phyloP scores from a whole-genome alignment of 2,329 filamentous ascomycete genomes.

The Ascochyta viciae-villosae region DNA sequence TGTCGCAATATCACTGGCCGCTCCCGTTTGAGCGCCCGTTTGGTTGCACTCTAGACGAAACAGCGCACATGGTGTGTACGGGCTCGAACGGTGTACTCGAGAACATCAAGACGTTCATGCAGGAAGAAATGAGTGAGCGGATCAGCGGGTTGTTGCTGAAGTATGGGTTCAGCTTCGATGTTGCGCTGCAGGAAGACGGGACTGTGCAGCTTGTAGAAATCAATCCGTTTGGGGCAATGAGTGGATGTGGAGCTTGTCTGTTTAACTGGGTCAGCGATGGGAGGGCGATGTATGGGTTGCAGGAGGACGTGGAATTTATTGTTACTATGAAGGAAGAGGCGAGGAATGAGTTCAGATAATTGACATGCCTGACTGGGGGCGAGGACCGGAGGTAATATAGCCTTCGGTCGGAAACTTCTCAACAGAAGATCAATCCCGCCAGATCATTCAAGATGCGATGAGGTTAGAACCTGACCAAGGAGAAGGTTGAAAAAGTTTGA shows the following conservation, averaged over 20 bases:
- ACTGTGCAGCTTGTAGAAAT: not conserved
- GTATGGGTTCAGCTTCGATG: not conserved
- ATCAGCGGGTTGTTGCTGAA: not conserved
- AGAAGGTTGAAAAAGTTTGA: not conserved
- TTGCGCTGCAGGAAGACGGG: not conserved
- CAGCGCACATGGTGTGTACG: not conserved
- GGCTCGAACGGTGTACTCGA: not conserved
- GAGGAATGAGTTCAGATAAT: too few relatives aligned
- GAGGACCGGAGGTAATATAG: too few relatives aligned
- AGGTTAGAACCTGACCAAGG: too few relatives aligned
- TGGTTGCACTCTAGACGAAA: not conserved
- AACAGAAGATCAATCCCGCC: too few relatives aligned
- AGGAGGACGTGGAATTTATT: slow-evolving; percentile 14
- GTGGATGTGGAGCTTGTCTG: slow-evolving; percentile 55
- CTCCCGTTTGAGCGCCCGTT: not conserved
- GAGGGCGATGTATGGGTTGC: slow-evolving; percentile 47
- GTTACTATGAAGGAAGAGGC: slow-evolving; percentile 3
- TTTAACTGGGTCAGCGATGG: slow-evolving; percentile 56
- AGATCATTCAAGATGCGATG: not conserved
- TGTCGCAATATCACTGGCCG: not conserved
- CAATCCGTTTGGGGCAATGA: slow-evolving; percentile 54
- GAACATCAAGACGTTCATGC: not conserved
- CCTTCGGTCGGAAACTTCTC: too few relatives aligned
- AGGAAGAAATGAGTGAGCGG: not conserved
- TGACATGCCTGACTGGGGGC: too few relatives aligned